These are phyloP conservation scores for Musa itinerans DNA, from an alignment of 176 grass and related monocot genomes.

Conservation along the genomic window DNA sequence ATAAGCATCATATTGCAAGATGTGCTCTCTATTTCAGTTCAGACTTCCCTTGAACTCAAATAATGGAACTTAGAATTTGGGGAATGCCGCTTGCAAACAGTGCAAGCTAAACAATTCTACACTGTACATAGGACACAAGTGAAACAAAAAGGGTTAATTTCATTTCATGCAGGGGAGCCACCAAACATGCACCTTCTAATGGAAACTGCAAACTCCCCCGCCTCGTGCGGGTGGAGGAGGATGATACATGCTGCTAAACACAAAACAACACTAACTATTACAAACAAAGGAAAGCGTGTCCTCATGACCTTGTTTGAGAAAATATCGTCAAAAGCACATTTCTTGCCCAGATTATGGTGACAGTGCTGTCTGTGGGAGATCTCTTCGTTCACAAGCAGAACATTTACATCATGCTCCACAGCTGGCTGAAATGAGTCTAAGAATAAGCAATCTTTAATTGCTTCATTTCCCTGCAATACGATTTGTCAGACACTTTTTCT, in stretches of 20 bases:
- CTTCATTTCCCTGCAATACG: conserved; percentile 35
- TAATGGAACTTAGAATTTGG: not conserved
- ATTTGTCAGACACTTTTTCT: not conserved
- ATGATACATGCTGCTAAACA: conserved; percentile 70
- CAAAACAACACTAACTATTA: conserved; percentile 44
- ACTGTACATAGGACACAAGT: not conserved
- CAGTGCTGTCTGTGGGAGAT: conserved; percentile 33
- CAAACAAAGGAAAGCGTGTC: conserved; percentile 28
- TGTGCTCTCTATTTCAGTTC: too few species aligned
- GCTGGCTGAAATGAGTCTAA: conserved; percentile 14
- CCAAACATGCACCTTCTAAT: conserved; percentile 66
- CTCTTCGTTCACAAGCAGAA: conserved; percentile 42
- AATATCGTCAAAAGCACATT: conserved; percentile 16
- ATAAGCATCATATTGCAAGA: too few species aligned
- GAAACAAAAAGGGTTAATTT: not conserved
- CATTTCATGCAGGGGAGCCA: conserved; percentile 24
- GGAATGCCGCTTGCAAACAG: not conserved
- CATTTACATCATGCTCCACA: conserved; percentile 25
- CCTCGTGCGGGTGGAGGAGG: conserved; percentile 60
- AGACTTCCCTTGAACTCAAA: too few species aligned
- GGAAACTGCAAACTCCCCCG: conserved; percentile 35
- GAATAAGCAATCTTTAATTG: conserved; percentile 9
- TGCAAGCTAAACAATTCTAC: not conserved
- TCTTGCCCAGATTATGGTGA: conserved; percentile 20
- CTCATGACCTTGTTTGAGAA: conserved; percentile 38